phyloP scores from a whole-genome alignment of 148 eudicot species.

The Amaranthus palmeri region DNA sequence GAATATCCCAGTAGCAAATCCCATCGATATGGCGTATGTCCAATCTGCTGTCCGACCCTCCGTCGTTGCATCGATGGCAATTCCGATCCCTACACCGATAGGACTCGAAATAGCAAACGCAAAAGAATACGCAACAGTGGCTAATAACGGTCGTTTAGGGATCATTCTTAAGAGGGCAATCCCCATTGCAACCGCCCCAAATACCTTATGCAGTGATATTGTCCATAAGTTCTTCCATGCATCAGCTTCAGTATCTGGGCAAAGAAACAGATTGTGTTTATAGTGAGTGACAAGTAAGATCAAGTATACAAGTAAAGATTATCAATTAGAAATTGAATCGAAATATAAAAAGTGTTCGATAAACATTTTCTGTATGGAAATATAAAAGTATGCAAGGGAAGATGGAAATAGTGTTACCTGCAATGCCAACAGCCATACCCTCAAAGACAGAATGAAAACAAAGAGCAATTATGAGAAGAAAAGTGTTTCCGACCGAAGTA shows the following conservation, averaged over 20 bases:
- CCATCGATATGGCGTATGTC: constrained; percentile 72
- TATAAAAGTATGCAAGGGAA: too few species aligned
- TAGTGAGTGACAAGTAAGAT: not conserved
- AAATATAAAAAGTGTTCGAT: not conserved
- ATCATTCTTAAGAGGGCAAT: constrained; percentile 67
- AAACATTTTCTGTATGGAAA: too few species aligned
- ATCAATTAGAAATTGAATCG: not conserved
- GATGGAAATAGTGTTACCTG: constrained; percentile 36
- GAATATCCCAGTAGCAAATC: constrained; percentile 67
- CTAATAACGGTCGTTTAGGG: constrained; percentile 65
- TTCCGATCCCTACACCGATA: constrained; percentile 64
- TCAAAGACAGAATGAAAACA: constrained; percentile 82
- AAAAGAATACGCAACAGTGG: constrained; percentile 50
- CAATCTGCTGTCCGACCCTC: constrained; percentile 56
- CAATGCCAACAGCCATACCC: constrained; percentile 79
- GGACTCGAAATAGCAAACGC: constrained; percentile 86
- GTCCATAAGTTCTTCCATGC: constrained; percentile 88
- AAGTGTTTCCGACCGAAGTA: constrained; percentile 47
- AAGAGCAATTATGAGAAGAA: constrained; percentile 65
- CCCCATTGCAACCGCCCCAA: constrained; percentile 78
- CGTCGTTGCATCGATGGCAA: constrained; percentile 63
- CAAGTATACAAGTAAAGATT: too few species aligned
- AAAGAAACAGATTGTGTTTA: not conserved
- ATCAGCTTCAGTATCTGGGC: constrained; percentile 47
- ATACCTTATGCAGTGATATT: constrained; percentile 68